Evolutionary conservation across 257 asterid species (phyloP).

Genomic region (Leonotis leonurus): DNA sequence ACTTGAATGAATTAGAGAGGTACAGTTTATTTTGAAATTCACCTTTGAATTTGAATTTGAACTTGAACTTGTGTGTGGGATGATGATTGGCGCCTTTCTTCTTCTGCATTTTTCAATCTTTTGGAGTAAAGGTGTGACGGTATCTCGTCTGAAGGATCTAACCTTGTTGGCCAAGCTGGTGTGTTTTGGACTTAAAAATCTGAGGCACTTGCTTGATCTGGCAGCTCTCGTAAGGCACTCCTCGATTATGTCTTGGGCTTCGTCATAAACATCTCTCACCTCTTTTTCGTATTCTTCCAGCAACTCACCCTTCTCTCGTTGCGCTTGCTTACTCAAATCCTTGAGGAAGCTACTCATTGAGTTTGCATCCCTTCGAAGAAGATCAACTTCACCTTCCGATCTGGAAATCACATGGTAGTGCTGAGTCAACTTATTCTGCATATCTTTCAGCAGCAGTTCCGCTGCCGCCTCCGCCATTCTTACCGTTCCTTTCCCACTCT

Average conservation of each 20-base stretch:
- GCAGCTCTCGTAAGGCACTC: slow-evolving; percentile 7
- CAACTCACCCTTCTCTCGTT: background rate
- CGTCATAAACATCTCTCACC: slow-evolving; percentile 9
- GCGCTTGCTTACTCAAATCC: background rate
- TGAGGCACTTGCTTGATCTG: background rate
- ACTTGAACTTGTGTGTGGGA: background rate
- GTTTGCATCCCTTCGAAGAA: background rate
- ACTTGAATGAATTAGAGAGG: too few species aligned
- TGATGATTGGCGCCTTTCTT: too few species aligned
- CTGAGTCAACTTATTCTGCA: background rate
- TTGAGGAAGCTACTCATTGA: background rate
- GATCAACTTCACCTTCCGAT: background rate
- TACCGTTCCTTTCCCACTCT: too few species aligned
- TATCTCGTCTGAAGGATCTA: background rate
- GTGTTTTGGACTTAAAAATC: background rate
- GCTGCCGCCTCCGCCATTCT: slow-evolving; percentile 14
- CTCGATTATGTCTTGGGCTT: slow-evolving; percentile 18
- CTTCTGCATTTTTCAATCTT: background rate
- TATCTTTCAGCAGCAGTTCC: slow-evolving; percentile 6
- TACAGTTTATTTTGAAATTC: too few species aligned
- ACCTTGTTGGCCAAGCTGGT: background rate
- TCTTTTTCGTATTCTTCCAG: background rate
- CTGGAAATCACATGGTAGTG: background rate
- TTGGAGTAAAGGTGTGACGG: background rate
- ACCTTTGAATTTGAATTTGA: too few species aligned